Base-by-base conservation (phyloP, 805 yeast genomes). In the Candida oleophila region DNA sequence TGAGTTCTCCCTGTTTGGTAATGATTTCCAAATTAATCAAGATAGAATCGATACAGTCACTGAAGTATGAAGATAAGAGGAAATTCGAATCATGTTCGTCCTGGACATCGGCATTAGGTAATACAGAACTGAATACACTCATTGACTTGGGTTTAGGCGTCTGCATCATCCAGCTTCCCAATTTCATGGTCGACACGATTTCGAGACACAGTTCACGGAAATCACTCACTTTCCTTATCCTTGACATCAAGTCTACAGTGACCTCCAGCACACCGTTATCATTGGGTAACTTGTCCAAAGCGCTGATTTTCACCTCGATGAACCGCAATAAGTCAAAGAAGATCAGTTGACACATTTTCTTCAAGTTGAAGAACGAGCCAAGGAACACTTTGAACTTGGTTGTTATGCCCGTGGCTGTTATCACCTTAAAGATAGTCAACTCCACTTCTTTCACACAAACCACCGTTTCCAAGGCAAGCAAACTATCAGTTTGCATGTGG, bases 1-100 rank as follows among this genome's bases (percentile, higher is more conserved):
- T 49, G 30, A 38, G 19, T 20, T 21, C 40, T 18, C 43, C 44
- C n/a, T 16, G 35, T 18, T 58, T 62, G 30, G 50, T 49, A 9
- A 54, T 41, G 35, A 80, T 69, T 60, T 87, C 95, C 41, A 91
- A 65, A 44, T 77, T 77, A 28, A 83, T 71, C 60, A 84, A 74
- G 21, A 89, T 75, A 39, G 83, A 82, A 62, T 91, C 97, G 38
- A 92, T 76, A 38, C 86, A 74, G 61, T 92, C 98, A 43, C 90
- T 78, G 49, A 81, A 77, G 57, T 78, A 91, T 38, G 86, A 74
- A 1, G 89, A 77, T 30, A 89, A 63, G 51, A 86, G 64, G 46
- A 75, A 77, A 20, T 69, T 66, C 1, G 82, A 73, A 42, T 76
- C 76, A 1, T 66, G 60, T 7, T 73, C 72, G 2, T 73, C 73